Percentiles rank a stretch among this genome's conserved stretches.
Conservation (phyloP, 1,139 yeast genomes). For the Yamadazyma diddensiae region DNA sequence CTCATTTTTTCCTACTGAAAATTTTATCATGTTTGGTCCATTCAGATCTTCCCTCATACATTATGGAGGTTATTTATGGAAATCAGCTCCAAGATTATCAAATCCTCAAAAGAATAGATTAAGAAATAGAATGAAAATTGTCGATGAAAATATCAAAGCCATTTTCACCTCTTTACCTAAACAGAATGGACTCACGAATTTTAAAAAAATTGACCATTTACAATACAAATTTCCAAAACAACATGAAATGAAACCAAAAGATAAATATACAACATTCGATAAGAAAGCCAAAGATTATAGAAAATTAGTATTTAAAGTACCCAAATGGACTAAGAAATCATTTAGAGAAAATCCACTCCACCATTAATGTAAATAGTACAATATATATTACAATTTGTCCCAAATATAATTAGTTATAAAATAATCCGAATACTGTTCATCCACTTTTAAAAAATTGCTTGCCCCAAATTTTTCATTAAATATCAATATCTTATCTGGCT, state of each 20-base stretch:
- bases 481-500: slow-evolving; percentile 41
- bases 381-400: slow-evolving; percentile 45
- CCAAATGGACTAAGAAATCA: slow-evolving; percentile 86
- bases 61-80: slow-evolving; percentile 87
- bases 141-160: slow-evolving; percentile 74
- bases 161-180: slow-evolving; percentile 57
- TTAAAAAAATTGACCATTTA: slow-evolving; percentile 52
- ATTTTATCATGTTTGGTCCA: slow-evolving; percentile 92
- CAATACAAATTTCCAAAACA: slow-evolving; percentile 70
- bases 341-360: slow-evolving; percentile 78
- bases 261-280: slow-evolving; percentile 86
- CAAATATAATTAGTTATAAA: slow-evolving; percentile 69
- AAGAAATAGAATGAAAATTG: slow-evolving; percentile 74
- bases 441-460: slow-evolving; percentile 53
- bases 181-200: slow-evolving; percentile 32
- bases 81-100: slow-evolving; percentile 66
- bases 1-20: too few relatives aligned
- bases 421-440: slow-evolving; percentile 57
- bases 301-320: slow-evolving; percentile 82
- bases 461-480: slow-evolving; percentile 47
- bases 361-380: slow-evolving; percentile 35
- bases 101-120: slow-evolving; percentile 78
- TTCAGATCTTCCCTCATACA: slow-evolving; percentile 62
- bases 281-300: slow-evolving; percentile 75
- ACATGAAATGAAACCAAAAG: slow-evolving; percentile 69